phyloP scores from a whole-genome alignment of 2,329 filamentous ascomycete genomes.

The Emericellopsis atlantica region DNA sequence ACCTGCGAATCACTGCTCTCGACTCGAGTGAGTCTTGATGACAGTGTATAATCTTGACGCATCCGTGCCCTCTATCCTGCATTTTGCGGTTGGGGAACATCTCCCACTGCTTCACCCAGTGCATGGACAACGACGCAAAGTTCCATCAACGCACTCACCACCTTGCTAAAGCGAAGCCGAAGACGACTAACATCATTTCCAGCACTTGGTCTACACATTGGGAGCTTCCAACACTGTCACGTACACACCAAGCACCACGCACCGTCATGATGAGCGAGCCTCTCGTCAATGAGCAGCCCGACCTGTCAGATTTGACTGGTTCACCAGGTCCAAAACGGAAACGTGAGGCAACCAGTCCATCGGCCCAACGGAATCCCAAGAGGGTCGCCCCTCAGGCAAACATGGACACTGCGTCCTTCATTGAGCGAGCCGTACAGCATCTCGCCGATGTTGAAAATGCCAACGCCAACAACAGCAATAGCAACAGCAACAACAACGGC shows the following conservation, averaged over 20 bases:
- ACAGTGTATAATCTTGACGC: no score
- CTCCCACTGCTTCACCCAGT: neutral
- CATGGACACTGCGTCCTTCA: constrained; percentile 39
- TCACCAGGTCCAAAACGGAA: constrained; percentile 42
- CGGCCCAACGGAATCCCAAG: constrained; percentile 32
- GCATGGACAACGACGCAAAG: neutral
- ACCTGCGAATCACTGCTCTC: no score
- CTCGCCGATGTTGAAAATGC: constrained; percentile 14
- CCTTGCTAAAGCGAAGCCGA: neutral
- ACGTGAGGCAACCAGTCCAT: constrained; percentile 34
- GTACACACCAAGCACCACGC: neutral
- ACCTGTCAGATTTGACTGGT: constrained; percentile 26
- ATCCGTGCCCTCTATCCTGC: no score
- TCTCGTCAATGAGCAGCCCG: constrained; percentile 31
- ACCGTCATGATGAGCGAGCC: constrained; percentile 31
- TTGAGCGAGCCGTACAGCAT: constrained; percentile 37
- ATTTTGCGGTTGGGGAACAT: no score
- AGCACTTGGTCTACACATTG: neutral
- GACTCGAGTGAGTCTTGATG: no score
- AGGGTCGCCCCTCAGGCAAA: constrained; percentile 28
- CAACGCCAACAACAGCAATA: constrained; percentile 19
- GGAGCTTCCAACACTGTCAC: neutral
- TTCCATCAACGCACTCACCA: neutral
- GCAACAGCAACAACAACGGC: constrained; percentile 7
- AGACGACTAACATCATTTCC: neutral